Conservation (phyloP, 2,329 filamentous ascomycete genomes). For the Botrytis squamosa region DNA sequence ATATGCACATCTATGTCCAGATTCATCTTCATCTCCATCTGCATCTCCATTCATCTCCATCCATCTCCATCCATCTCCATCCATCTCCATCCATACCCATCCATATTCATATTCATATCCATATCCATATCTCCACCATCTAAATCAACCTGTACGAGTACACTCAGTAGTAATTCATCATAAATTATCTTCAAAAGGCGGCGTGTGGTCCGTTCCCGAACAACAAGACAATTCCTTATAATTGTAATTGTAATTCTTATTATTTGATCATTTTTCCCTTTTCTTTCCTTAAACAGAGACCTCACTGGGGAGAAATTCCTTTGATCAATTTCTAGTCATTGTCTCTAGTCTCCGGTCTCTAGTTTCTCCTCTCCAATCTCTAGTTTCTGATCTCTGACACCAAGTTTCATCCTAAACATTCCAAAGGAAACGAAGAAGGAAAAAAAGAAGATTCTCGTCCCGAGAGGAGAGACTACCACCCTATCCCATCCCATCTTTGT, state of each 20-base stretch:
- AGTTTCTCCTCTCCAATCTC: neutral
- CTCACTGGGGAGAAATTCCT: neutral
- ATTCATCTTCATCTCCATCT: neutral
- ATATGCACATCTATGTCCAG: neutral
- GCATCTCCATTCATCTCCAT: too few species aligned
- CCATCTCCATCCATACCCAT: neutral
- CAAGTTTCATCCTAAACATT: conserved; percentile 10
- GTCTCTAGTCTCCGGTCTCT: neutral
- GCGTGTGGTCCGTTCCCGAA: neutral
- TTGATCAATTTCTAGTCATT: conserved; percentile 10
- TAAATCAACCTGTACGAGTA: neutral
- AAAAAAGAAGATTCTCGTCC: neutral
- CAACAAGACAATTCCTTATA: neutral
- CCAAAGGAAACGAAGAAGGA: conserved; percentile 3
- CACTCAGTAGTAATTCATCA: too few species aligned
- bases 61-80: neutral
- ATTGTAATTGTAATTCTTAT: too few species aligned
- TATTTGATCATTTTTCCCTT: too few species aligned
- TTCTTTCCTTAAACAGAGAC: neutral
- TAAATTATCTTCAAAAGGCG: neutral
- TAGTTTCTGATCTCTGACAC: neutral
- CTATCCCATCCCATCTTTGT: conserved; percentile 15
- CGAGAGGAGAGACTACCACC: neutral
- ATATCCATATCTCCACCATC: neutral
- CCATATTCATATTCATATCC: neutral